Evolutionary conservation across 768 basidiomycete genomes (phyloP), one percentile per base, ranked within the genome.

Genomic region (Mycena amicta): DNA sequence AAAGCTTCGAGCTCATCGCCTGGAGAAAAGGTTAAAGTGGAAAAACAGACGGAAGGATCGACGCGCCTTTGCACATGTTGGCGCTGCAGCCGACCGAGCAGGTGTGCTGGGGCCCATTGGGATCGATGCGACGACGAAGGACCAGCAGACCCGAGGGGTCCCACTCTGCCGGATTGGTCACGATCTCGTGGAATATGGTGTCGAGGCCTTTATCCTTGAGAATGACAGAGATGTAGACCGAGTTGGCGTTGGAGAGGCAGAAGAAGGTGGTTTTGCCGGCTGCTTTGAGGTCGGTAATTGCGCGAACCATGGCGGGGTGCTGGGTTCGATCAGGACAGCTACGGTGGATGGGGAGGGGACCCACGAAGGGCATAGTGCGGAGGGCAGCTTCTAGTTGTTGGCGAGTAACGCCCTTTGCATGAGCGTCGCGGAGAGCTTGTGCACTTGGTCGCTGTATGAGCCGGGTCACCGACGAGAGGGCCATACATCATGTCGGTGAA

Each of bases 291-390:
- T 79, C 79, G 23, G 80, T 84, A n/a, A 96, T 86, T n/a, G 83
- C 93, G 22, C 95, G 90, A 58, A 86, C 81, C 94, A 98, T 97
- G 4, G 95, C 97, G 3, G 97, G 97, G 70, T 99, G 97, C 96
- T 99, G 68, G 49, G 13, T 61, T 50, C 6, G 47, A 29, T 43
- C 12, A 18, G 41, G 22, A 37, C 27, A 51, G 15, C 56, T 45
- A 12, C 12, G 20, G 15, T 5, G 23, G 43, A 27, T 43, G 53
- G 41, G 6, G 31, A 39, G 18, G 26, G 8, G 5, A 66, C 92
- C 64, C 58, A 96, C 97, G 67, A 95, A 91, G 3, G 97, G 97
- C 78, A 96, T 87, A 56, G 82, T 83, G 51, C 84, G 77, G 23
- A 99, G 83, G 3, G 95, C 83, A 51, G 82, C 72, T 64, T 92